Evolutionary conservation across 2,329 filamentous ascomycete genomes (phyloP), one percentile per base, ranked within the genome.

Genomic region (Colletotrichum nymphaeae): DNA sequence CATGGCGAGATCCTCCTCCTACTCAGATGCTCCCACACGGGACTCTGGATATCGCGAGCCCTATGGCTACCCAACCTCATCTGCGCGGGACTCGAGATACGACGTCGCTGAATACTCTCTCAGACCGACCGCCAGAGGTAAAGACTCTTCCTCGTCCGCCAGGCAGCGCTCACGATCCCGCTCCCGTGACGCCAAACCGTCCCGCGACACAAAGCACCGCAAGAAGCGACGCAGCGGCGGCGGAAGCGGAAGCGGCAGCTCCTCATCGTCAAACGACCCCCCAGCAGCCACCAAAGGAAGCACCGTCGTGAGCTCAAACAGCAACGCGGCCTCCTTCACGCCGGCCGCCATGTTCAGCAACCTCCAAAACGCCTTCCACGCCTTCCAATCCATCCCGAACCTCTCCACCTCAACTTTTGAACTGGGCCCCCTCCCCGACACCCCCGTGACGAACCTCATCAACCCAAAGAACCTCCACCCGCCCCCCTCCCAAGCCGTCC

Each of bases 371-470:
- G 71, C 71, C 46, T 73, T 55, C 60, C 55, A 30, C 30, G 71
- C 62, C 46, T 73, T 73, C 60, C 67, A 65, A 4, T 60, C 67
- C 28, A 63, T 73, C 26, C 71, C 59, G 14, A 60, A 64, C 46
- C 55, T 73, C 49, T 59, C 71, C 37, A n/a, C 67, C 6, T 62
- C 67, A 30, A 60, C 67, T 22, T 66, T 65, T 56, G 67, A 70
- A 35, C 56, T 73, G 35, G 53, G 35, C 49, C 30, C 60, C 26
- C 49, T 73, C 42, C 71, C 71, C 42, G 56, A 73, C 71, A 73
- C 67, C 11, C 71, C 67, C 46, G 71, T 71, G 16, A 71, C 71
- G 46, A 73, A 70, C 56, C 71, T 73, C 56, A 68, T 73, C 60
- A 73, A 70, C 62, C 71, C 71, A 37, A 64, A 64, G 42, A 65